Percentiles rank a stretch among this genome's conserved stretches.
Evolutionary conservation across 257 asterid species (phyloP).

Genomic region (Nicotiana noctiflora): DNA sequence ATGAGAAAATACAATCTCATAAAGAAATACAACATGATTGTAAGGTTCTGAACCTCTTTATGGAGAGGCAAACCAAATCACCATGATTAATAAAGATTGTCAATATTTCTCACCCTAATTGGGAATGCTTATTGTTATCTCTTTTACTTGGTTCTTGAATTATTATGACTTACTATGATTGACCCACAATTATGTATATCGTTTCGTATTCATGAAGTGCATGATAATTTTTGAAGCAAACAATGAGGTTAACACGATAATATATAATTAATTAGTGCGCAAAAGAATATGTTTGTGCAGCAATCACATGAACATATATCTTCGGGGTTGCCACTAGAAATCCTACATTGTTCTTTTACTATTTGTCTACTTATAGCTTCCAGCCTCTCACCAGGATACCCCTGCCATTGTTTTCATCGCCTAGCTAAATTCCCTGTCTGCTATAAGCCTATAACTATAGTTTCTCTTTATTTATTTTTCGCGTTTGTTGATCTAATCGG

Average conservation of each 20-base stretch:
- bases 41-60: no score
- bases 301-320: conserved; percentile 19
- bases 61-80: no score
- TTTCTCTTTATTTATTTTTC: background rate
- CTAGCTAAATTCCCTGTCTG: conserved; percentile 3
- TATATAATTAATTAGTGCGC: background rate
- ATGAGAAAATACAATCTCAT: no score
- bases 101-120: no score
- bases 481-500: background rate
- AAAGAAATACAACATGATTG: no score
- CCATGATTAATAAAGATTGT: no score
- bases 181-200: no score
- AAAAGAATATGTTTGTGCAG: background rate
- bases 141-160: no score
- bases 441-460: background rate
- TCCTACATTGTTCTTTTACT: background rate
- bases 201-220: no score
- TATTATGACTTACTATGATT: no score
- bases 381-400: background rate
- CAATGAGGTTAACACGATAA: background rate
- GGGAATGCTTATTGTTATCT: no score
- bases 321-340: conserved; percentile 8
- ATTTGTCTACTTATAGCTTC: background rate
- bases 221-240: no score
- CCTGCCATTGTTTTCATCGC: conserved; percentile 19